Percentiles rank a stretch among this genome's conserved stretches.
Evolutionary conservation across 495 filamentous ascomycete genomes (phyloP).

Genomic region (Trichoderma orchidacearum): DNA sequence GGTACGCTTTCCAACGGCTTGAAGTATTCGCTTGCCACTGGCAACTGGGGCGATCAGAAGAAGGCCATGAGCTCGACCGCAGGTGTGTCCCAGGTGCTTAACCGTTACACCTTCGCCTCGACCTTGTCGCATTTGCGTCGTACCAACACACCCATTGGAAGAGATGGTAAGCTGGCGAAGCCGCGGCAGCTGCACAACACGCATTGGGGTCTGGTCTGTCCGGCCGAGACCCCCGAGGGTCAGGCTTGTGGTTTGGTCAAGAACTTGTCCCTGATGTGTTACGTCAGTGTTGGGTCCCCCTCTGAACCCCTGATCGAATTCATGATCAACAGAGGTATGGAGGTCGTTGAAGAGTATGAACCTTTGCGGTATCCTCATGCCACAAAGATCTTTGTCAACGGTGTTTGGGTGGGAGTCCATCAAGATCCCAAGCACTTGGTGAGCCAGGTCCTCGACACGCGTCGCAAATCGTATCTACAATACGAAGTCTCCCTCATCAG

Average conservation of each 20-base stretch:
- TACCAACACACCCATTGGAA: constrained; percentile 94
- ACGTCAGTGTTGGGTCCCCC: constrained; percentile 84
- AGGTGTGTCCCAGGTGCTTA: constrained; percentile 95
- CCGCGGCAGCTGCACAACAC: constrained; percentile 97
- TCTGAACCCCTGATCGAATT: constrained; percentile 85
- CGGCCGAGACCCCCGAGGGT: constrained; percentile 94
- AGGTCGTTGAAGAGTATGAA: constrained; percentile 92
- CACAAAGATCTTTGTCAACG: constrained; percentile 96
- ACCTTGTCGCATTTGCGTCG: constrained; percentile 90
- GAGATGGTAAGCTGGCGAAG: constrained; percentile 97
- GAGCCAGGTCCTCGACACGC: constrained; percentile 57
- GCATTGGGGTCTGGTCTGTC: constrained; percentile 96
- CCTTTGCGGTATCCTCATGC: constrained; percentile 76
- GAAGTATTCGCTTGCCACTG: constrained; percentile 95
- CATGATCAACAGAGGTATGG: constrained; percentile 90
- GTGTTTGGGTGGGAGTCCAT: constrained; percentile 92
- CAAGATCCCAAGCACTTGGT: constrained; percentile 71
- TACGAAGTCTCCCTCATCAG: constrained; percentile 86
- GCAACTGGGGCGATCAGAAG: constrained; percentile 99
- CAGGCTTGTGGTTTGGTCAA: constrained; percentile 98
- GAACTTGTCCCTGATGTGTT: constrained; percentile 96
- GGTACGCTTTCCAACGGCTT: constrained; percentile 81
- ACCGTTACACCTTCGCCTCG: constrained; percentile 93
- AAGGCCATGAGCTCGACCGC: constrained; percentile 89
- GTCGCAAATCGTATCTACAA: constrained; percentile 62